Percentiles rank a stretch among this genome's conserved stretches.
These are phyloP conservation scores for Sarocladium strictum DNA, from an alignment of 2,329 filamentous ascomycete species.

Conservation along the genomic window DNA sequence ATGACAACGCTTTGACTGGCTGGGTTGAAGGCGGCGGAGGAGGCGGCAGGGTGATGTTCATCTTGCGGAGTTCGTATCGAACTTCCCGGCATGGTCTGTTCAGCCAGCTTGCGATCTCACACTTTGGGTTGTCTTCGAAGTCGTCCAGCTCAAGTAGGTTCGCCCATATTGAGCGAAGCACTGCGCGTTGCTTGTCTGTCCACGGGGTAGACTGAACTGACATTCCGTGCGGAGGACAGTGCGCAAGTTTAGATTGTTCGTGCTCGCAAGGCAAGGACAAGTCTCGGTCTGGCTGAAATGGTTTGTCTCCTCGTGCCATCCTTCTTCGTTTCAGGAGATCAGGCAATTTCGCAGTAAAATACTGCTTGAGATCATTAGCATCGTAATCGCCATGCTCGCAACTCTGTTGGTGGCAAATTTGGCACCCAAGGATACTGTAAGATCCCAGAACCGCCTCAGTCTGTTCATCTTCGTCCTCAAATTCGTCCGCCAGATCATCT, in stretches of 20 bases:
- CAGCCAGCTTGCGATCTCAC: slow-evolving; percentile 12
- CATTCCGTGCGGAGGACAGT: slow-evolving; percentile 1
- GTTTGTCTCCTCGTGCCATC: neutral
- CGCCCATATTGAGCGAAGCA: slow-evolving; percentile 43
- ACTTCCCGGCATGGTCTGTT: slow-evolving; percentile 6
- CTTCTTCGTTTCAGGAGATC: slow-evolving; percentile 2
- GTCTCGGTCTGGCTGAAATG: neutral
- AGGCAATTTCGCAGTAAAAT: neutral
- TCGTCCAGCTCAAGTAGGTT: slow-evolving; percentile 46
- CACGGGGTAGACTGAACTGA: slow-evolving; percentile 25
- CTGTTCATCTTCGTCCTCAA: slow-evolving; percentile 8
- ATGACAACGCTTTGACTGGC: slow-evolving; percentile 30
- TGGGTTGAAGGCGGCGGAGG: neutral
- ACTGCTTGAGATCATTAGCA: slow-evolving; percentile 39
- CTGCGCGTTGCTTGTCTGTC: slow-evolving; percentile 41
- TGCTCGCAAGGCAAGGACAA: neutral
- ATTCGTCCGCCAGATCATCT: slow-evolving; percentile 35
- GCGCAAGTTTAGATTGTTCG: neutral
- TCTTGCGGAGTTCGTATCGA: neutral
- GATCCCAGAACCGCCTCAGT: slow-evolving; percentile 34
- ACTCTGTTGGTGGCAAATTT: slow-evolving; percentile 55
- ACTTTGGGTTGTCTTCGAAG: slow-evolving; percentile 40
- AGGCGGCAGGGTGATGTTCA: neutral
- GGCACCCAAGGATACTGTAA: slow-evolving; percentile 49
- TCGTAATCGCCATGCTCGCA: slow-evolving; percentile 58